A percentile compares a stretch with the other conserved stretches of the same genome.
phyloP scores from a whole-genome alignment of 345 rosid species.

The Linum usitatissimum region DNA sequence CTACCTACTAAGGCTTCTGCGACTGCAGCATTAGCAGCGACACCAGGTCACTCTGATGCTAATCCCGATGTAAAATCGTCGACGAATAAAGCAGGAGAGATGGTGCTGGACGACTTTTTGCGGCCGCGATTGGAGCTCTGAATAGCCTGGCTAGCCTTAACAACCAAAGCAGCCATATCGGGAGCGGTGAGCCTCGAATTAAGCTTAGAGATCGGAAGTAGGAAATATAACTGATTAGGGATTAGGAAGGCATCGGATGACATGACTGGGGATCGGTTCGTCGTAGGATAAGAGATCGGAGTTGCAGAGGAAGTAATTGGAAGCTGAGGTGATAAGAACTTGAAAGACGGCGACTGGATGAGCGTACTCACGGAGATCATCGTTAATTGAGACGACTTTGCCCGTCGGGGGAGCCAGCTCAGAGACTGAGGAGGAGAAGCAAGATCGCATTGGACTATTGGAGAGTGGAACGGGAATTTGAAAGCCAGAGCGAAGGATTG shows the following conservation, averaged over 20 bases:
- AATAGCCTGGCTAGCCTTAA: slow-evolving; percentile 72
- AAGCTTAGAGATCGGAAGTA: slow-evolving; percentile 60
- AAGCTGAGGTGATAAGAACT: slow-evolving; percentile 23
- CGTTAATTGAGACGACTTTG: slow-evolving; percentile 49
- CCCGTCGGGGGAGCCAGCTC: slow-evolving; percentile 27
- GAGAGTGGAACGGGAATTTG: too few species aligned
- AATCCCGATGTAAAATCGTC: not conserved
- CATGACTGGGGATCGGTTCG: slow-evolving; percentile 45
- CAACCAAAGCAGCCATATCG: slow-evolving; percentile 91
- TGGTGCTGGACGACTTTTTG: slow-evolving; percentile 32
- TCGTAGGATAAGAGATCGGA: slow-evolving; percentile 56
- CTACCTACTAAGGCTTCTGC: too few species aligned
- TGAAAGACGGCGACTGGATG: slow-evolving; percentile 45
- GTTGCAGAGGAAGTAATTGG: slow-evolving; percentile 49
- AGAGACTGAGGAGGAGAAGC: slow-evolving; percentile 28
- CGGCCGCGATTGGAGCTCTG: slow-evolving; percentile 29
- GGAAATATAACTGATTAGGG: slow-evolving; percentile 52
- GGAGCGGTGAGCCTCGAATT: slow-evolving; percentile 45
- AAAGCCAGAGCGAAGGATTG: too few species aligned
- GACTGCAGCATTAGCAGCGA: not conserved
- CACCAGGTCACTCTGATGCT: not conserved
- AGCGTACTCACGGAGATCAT: slow-evolving; percentile 47
- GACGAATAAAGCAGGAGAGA: slow-evolving; percentile 41
- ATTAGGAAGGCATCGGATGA: slow-evolving; percentile 25
- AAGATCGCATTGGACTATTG: slow-evolving; percentile 63